Evolutionary conservation across 2,329 filamentous ascomycete species (phyloP).

Genomic region (Penicillium psychrosexuale): DNA sequence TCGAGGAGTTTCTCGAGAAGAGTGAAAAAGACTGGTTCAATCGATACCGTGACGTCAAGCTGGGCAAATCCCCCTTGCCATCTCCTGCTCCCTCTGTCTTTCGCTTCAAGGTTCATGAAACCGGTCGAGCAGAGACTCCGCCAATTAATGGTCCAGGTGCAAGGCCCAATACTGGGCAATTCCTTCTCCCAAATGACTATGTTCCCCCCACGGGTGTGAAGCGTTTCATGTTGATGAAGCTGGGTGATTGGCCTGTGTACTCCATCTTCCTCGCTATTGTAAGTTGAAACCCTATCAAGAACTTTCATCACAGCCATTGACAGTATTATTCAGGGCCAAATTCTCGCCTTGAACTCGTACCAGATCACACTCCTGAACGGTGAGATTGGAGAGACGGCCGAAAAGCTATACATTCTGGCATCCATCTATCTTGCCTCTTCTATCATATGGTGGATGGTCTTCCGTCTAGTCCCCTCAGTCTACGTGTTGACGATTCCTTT

Average conservation of each 20-base stretch:
- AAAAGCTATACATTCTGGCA: conserved; percentile 56
- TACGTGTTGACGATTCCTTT: conserved; percentile 62
- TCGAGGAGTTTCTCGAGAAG: conserved; percentile 62
- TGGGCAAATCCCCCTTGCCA: conserved; percentile 46
- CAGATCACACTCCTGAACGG: conserved; percentile 65
- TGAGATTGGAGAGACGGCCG: conserved; percentile 58
- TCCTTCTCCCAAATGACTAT: conserved; percentile 56
- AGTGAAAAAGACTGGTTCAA: conserved; percentile 67
- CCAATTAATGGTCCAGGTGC: conserved; percentile 34
- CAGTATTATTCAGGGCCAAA: conserved; percentile 45
- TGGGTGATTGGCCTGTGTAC: conserved; percentile 63
- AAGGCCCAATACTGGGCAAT: conserved; percentile 44
- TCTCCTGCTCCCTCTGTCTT: conserved; percentile 27
- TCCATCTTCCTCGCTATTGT: conserved; percentile 57
- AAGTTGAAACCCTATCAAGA: neutral
- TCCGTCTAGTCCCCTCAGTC: conserved; percentile 54
- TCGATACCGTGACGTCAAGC: conserved; percentile 56
- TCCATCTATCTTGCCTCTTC: conserved; percentile 60
- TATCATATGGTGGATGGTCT: conserved; percentile 61
- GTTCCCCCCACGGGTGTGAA: conserved; percentile 55
- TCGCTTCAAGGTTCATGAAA: neutral
- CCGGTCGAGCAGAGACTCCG: conserved; percentile 31
- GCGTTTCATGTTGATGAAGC: conserved; percentile 54
- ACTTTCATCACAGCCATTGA: neutral
- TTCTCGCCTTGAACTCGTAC: conserved; percentile 64